A percentile compares a stretch with the other conserved stretches of the same genome.
Evolutionary conservation across 495 filamentous ascomycete genomes (phyloP).

Genomic region (Elaphomyces granulatus): DNA sequence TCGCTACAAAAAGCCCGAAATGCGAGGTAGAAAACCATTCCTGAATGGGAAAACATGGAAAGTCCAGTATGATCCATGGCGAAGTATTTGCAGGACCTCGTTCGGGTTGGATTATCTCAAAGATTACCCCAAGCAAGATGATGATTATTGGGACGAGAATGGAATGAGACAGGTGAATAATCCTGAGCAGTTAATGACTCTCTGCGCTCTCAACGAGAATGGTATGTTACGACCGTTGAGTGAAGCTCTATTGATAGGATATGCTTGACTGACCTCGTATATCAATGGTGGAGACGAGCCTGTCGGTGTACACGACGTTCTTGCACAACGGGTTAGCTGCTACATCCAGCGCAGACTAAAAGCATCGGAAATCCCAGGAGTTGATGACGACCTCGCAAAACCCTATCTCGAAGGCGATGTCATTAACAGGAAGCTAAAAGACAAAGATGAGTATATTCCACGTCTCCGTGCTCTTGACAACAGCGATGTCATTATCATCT

Average conservation of each 20-base stretch:
- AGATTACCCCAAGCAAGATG: constrained; percentile 15
- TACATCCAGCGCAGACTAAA: constrained; percentile 26
- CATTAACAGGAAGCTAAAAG: constrained; percentile 1
- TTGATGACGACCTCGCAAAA: constrained; percentile 8
- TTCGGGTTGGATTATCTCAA: constrained; percentile 42
- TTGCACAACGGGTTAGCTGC: constrained; percentile 26
- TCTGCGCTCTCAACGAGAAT: constrained; percentile 24
- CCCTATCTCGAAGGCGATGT: constrained; percentile 11
- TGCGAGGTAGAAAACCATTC: constrained; percentile 34
- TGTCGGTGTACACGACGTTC: constrained; percentile 28
- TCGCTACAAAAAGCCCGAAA: constrained; percentile 28
- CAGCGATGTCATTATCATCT: constrained; percentile 38
- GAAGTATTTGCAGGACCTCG: constrained; percentile 31
- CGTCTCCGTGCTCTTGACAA: constrained; percentile 30
- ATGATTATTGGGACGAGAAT: constrained; percentile 7
- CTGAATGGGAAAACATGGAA: constrained; percentile 35
- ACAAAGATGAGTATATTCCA: constrained; percentile 10
- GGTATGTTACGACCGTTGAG: too few relatives aligned
- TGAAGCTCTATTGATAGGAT: too few relatives aligned
- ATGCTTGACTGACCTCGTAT: constrained; percentile 1
- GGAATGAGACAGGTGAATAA: constrained; percentile 37
- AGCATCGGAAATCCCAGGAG: constrained; percentile 14
- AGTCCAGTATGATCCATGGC: constrained; percentile 37
- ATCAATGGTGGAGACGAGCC: constrained; percentile 16
- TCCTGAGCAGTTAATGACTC: neutral